Conservation (phyloP, 2,329 filamentous ascomycete species). For the Colletotrichum costaricense region DNA sequence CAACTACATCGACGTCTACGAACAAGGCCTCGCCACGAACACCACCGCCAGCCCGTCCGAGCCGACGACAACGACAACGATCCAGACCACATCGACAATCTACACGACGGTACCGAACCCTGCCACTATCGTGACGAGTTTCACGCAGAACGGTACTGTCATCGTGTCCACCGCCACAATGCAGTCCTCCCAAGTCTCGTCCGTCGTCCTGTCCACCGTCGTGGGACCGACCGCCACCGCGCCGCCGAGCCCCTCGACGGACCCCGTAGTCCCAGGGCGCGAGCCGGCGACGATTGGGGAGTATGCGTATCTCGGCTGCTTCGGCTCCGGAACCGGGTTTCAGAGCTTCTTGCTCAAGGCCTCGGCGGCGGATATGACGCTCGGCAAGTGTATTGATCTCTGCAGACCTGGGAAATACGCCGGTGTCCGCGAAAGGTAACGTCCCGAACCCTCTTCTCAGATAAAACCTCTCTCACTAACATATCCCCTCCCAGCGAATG, state of each 20-base stretch:
- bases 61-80: slow-evolving; percentile 43
- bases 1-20: slow-evolving; percentile 63
- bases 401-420: slow-evolving; percentile 52
- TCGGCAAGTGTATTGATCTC: slow-evolving; percentile 49
- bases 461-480: neutral
- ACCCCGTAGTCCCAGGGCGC: slow-evolving; percentile 36
- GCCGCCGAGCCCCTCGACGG: slow-evolving; percentile 22
- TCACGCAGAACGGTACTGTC: slow-evolving; percentile 16
- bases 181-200: neutral
- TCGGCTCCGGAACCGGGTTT: slow-evolving; percentile 50
- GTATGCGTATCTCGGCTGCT: slow-evolving; percentile 54
- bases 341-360: slow-evolving; percentile 46
- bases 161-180: slow-evolving; percentile 14
- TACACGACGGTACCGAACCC: slow-evolving; percentile 41
- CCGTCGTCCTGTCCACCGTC: neutral
- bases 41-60: slow-evolving; percentile 26
- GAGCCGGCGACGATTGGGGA: slow-evolving; percentile 48
- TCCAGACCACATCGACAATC: slow-evolving; percentile 41
- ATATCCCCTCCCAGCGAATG: slow-evolving; percentile 43
- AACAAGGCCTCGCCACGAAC: slow-evolving; percentile 34
- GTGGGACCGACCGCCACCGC: slow-evolving; percentile 6
- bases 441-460: neutral
- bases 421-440: slow-evolving; percentile 49
- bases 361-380: slow-evolving; percentile 51
- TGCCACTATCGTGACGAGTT: slow-evolving; percentile 21